Evolutionary conservation across 2,329 filamentous ascomycete species (phyloP).

Genomic region (Aspergillus nomiae): DNA sequence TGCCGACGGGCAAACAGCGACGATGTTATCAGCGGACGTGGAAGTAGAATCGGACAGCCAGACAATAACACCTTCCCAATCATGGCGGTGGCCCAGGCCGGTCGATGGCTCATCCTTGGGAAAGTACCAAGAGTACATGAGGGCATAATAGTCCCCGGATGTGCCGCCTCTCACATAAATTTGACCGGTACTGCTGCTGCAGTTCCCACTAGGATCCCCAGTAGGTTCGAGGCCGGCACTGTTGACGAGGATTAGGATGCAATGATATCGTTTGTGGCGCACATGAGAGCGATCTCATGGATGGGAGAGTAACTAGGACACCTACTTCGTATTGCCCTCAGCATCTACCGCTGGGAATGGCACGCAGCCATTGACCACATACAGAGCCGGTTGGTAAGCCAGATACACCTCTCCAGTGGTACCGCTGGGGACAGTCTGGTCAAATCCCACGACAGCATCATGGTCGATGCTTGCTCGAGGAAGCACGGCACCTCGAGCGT

Average conservation of each 20-base stretch:
- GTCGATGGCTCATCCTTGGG: constrained; percentile 51
- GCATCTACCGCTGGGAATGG: constrained; percentile 64
- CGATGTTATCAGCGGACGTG: constrained; percentile 42
- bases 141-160: constrained; percentile 47
- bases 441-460: constrained; percentile 56
- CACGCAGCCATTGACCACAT: constrained; percentile 62
- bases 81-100: constrained; percentile 56
- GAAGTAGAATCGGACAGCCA: constrained; percentile 48
- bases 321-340: constrained; percentile 59
- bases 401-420: constrained; percentile 52
- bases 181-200: constrained; percentile 51
- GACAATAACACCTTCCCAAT: constrained; percentile 58
- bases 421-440: constrained; percentile 54
- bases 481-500: background rate
- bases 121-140: constrained; percentile 59
- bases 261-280: background rate
- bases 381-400: constrained; percentile 58
- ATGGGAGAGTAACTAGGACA: background rate
- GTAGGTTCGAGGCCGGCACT: constrained; percentile 49
- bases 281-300: background rate
- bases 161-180: constrained; percentile 51
- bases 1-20: constrained; percentile 55
- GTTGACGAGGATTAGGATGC: background rate
- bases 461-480: constrained; percentile 47
- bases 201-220: constrained; percentile 43